Conservation (phyloP, 2,329 filamentous ascomycete genomes). For the Capronia coronata region DNA sequence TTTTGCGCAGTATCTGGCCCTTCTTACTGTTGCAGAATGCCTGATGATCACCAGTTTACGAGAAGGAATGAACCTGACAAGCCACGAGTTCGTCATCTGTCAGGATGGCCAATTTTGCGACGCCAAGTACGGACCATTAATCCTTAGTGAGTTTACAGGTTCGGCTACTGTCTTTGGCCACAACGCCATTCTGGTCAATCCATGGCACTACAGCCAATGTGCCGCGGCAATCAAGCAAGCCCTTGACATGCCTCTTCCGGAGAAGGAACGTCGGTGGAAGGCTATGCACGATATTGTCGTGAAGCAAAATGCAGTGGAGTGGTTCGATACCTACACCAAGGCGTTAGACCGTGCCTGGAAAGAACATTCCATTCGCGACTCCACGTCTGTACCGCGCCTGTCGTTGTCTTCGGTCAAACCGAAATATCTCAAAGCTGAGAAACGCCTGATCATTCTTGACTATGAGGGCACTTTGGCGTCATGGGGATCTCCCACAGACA, state of each 20-base stretch:
- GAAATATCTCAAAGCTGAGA: conserved; percentile 59
- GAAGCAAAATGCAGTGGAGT: conserved; percentile 75
- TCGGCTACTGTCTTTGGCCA: conserved; percentile 80
- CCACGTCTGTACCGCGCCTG: conserved; percentile 77
- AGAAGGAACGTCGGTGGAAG: conserved; percentile 68
- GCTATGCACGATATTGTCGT: conserved; percentile 67
- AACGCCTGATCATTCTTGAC: conserved; percentile 80
- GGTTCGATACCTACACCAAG: conserved; percentile 70
- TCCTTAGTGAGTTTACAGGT: conserved; percentile 91
- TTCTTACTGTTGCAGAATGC: conserved; percentile 82
- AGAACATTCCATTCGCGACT: conserved; percentile 77
- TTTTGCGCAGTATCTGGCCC: conserved; percentile 85
- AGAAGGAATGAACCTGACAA: conserved; percentile 95
- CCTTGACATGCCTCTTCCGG: conserved; percentile 68
- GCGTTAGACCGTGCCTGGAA: conserved; percentile 70
- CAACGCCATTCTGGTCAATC: conserved; percentile 79
- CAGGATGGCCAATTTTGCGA: conserved; percentile 71
- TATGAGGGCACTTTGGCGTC: conserved; percentile 89
- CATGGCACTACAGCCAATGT: conserved; percentile 88
- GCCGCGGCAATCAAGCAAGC: conserved; percentile 78
- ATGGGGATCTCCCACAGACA: conserved; percentile 76
- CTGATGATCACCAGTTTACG: conserved; percentile 92
- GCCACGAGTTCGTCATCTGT: conserved; percentile 87
- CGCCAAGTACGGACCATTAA: conserved; percentile 81
- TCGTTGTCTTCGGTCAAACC: conserved; percentile 59